Base-by-base conservation (phyloP, 495 filamentous ascomycete genomes). In the Penicillium paradoxum region DNA sequence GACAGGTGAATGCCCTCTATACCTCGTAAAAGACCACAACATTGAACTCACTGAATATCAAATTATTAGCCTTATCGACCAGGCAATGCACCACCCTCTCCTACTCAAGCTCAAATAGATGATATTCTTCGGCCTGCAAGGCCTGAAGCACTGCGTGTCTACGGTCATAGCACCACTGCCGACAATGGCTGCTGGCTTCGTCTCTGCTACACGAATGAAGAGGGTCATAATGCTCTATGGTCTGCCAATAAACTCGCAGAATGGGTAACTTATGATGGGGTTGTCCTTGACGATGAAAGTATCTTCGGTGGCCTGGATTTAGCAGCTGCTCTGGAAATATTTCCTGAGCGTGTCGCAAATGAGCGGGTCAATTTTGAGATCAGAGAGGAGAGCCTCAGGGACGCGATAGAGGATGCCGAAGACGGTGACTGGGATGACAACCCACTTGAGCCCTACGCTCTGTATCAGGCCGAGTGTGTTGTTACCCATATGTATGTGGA, bases 361-460 rank as follows among this genome's bases (percentile, higher is more conserved):
- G 34, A 51, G 38, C 8, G 29, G 11, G 46, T n/a, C n/a, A n/a
- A n/a, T n/a, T n/a, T n/a, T n/a, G 46, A 49, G 33, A 19, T 39
- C 8, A 39, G 46, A 39, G 33, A 39, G 32, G 13, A 39, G 32
- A 27, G 19, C 18, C 33, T 49, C 32, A n/a, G 33, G 24, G 46
- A 49, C 10, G 21, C 32, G 33, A 39, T 22, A 38, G 21, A 41
- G 9, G 21, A 40, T 17, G 13, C 71, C 78, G 37, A 56, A 75
- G 15, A 68, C 72, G 21, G 56, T 79, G 56, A 61, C 69, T 21
- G 42, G 11, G 46, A 25, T 38, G 46, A n/a, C n/a, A n/a, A n/a
- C n/a, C n/a, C n/a, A n/a, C n/a, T 49, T 39, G 30, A n/a, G 19
- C 15, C 18, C 2, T 51, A 51, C 19, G 48, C 3, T 14, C n/a